Percentiles rank a stretch among this genome's conserved stretches.
These are phyloP conservation scores for Monosporascus sp. DNA, from an alignment of 2,329 filamentous ascomycete species.

Conservation along the genomic window DNA sequence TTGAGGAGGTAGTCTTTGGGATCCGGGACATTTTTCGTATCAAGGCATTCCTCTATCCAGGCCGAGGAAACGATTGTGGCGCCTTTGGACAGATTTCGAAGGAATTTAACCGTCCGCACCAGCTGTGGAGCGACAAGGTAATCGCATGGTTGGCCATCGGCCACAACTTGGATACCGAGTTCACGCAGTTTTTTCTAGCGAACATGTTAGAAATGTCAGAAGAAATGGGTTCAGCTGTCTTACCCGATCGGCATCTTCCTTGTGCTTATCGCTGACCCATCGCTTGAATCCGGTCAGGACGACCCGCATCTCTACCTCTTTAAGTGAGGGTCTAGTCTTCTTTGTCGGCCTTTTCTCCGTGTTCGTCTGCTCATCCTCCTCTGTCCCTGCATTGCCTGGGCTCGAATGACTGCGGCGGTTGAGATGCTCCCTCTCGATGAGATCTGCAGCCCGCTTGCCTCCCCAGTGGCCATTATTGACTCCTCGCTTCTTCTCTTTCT, in stretches of 20 bases:
- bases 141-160: constrained; percentile 70
- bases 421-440: constrained; percentile 45
- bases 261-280: constrained; percentile 69
- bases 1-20: constrained; percentile 61
- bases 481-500: constrained; percentile 83
- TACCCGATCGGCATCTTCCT: constrained; percentile 77
- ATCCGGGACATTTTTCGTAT: constrained; percentile 58
- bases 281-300: constrained; percentile 78
- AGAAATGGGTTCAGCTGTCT: constrained; percentile 26
- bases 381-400: constrained; percentile 20
- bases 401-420: constrained; percentile 33
- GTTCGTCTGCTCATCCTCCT: constrained; percentile 29
- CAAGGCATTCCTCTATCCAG: constrained; percentile 74
- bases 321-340: constrained; percentile 55
- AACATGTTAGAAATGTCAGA: constrained; percentile 10
- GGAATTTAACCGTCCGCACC: constrained; percentile 88
- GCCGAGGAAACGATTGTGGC: constrained; percentile 70
- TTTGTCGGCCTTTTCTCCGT: constrained; percentile 53
- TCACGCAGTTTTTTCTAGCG: constrained; percentile 71
- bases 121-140: constrained; percentile 84
- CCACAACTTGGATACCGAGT: constrained; percentile 74
- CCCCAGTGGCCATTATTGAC: constrained; percentile 50
- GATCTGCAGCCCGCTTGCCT: constrained; percentile 56
- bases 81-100: constrained; percentile 77
- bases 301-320: constrained; percentile 67